Evolutionary conservation across 2,329 filamentous ascomycete genomes (phyloP).

Genomic region (Cylindrodendrum hubeiense): DNA sequence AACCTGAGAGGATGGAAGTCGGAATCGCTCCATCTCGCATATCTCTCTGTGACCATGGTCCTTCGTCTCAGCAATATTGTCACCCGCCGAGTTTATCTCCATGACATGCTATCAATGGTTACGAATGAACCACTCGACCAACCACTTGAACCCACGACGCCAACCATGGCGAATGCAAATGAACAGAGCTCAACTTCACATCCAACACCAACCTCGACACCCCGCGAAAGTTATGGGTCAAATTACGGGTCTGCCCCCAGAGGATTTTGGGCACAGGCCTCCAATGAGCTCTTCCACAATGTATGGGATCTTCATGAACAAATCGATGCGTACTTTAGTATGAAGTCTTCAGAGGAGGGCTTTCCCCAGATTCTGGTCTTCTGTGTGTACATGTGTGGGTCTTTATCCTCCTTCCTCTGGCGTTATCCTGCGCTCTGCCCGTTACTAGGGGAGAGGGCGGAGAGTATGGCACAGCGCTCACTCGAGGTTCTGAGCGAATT

Average conservation of each 20-base stretch:
- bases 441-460: slow-evolving; percentile 37
- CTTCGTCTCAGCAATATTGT: slow-evolving; percentile 53
- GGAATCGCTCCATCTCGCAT: slow-evolving; percentile 51
- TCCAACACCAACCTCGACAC: slow-evolving; percentile 11
- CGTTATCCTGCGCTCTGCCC: slow-evolving; percentile 47
- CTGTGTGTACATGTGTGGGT: slow-evolving; percentile 55
- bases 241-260: slow-evolving; percentile 31
- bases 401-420: slow-evolving; percentile 49
- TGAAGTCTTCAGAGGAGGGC: slow-evolving; percentile 45
- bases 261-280: slow-evolving; percentile 45
- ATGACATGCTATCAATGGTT: slow-evolving; percentile 43
- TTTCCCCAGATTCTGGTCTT: slow-evolving; percentile 54
- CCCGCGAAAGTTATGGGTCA: slow-evolving; percentile 16
- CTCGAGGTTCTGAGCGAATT: slow-evolving; percentile 42
- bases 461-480: slow-evolving; percentile 41
- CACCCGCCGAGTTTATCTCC: slow-evolving; percentile 49
- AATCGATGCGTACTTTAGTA: slow-evolving; percentile 48
- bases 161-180: slow-evolving; percentile 33
- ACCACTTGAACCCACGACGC: slow-evolving; percentile 20
- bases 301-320: slow-evolving; percentile 51
- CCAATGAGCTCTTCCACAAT: slow-evolving; percentile 51
- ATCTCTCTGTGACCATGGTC: slow-evolving; percentile 51
- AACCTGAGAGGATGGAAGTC: slow-evolving; percentile 52
- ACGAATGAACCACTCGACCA: slow-evolving; percentile 11
- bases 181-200: slow-evolving; percentile 16